Base-by-base conservation (phyloP, 306 rosid genomes). In the Albizia julibrissin region DNA sequence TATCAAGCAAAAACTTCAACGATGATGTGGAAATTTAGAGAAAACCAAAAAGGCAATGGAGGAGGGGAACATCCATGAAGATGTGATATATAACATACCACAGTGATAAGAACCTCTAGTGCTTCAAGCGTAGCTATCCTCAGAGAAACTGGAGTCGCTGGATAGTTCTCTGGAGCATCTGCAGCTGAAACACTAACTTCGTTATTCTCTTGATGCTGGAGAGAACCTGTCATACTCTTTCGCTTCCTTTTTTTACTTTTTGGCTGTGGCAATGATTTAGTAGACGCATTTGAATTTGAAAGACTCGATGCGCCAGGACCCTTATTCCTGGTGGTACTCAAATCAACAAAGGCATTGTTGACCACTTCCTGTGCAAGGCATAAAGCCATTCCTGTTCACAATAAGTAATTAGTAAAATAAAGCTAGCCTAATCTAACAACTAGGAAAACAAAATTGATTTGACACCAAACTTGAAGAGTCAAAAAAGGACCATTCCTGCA, bases 81-180 rank as follows among this genome's bases (percentile, higher is more conserved):
- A 52, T 22, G 27, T n/a, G 5, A 43, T 42, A 70, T 42, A 6
- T 42, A 64, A 81, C 93, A 69, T 89, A 95, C 99, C 97, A 91
- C 91, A 31, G 87, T 90, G 52, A 92, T 72, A 80, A 93, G 94
- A 69, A 94, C 87, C 85, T 95, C 94, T 52, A 95, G 87, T 43
- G 98, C 87, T 85, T 92, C 92, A 27, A 95, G 91, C 72, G 96
- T 97, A 46, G 99, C 99, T 82, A 93, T 88, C 90, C 88, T 87
- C 86, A 93, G 75, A 56, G 90, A 80, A 71, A 92, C 79, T 76
- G 92, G 91, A 72, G 88, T 77, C 22, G 49, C 47, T 8, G 64
- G 16, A 61, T 14, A 34, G 77, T 69, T 85, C 78, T 91, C 85
- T 56, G 76, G 70, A 69, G 78, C 78, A 78, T 78, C 87, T 42